These are phyloP conservation scores for Verbena officinalis DNA, from an alignment of 257 asterid genomes.

Conservation along the genomic window DNA sequence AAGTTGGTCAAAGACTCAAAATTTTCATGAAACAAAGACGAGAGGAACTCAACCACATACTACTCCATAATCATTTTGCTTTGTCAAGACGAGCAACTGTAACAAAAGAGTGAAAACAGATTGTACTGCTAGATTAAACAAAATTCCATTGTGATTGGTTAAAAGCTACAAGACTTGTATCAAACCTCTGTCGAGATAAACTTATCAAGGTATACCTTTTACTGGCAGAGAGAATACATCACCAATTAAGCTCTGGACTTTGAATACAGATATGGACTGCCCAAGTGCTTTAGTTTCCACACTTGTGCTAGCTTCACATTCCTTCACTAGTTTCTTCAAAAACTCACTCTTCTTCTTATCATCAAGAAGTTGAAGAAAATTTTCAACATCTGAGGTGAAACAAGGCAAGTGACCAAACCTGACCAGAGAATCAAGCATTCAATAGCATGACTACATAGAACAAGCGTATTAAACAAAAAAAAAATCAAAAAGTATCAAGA, in stretches of 20 bases:
- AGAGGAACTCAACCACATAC: slow-evolving; percentile 8
- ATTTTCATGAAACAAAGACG: slow-evolving; percentile 4
- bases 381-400: slow-evolving; percentile 75
- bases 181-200: slow-evolving; percentile 24
- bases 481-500: background rate
- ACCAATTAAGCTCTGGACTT: slow-evolving; percentile 64
- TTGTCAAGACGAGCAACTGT: slow-evolving; percentile 5
- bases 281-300: slow-evolving; percentile 76
- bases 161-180: background rate
- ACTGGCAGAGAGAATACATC: slow-evolving; percentile 59
- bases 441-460: slow-evolving; percentile 12
- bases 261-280: slow-evolving; percentile 67
- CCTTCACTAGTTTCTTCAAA: slow-evolving; percentile 56
- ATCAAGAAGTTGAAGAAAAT: slow-evolving; percentile 68
- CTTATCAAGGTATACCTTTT: slow-evolving; percentile 50
- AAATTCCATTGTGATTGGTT: slow-evolving; percentile 9
- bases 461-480: slow-evolving; percentile 4
- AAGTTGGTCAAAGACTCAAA: background rate
- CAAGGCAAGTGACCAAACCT: slow-evolving; percentile 98
- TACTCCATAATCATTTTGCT: slow-evolving; percentile 22
- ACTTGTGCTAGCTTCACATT: slow-evolving; percentile 40
- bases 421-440: slow-evolving; percentile 34
- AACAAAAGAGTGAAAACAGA: slow-evolving; percentile 8
- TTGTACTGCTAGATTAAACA: background rate
- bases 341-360: slow-evolving; percentile 48